These are phyloP conservation scores for Brassica hybrid DNA, from an alignment of 441 rosid species.

Conservation along the genomic window DNA sequence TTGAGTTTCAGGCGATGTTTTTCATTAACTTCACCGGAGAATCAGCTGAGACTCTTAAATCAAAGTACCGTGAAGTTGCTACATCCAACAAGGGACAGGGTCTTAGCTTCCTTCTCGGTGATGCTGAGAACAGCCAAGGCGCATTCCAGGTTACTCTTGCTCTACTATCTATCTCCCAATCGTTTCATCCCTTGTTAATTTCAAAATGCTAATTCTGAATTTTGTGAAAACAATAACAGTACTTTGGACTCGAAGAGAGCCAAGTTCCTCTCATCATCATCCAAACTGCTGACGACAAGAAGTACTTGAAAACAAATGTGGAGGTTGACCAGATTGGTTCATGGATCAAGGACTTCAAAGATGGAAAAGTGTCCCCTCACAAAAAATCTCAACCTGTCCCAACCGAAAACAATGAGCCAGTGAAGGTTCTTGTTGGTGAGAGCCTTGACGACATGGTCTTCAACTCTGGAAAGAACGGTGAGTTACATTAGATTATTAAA, in stretches of 20 bases:
- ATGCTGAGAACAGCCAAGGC: conserved; percentile 83
- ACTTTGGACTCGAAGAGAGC: conserved; percentile 84
- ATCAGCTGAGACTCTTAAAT: conserved; percentile 63
- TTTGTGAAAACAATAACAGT: conserved; percentile 53
- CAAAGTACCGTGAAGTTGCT: conserved; percentile 80
- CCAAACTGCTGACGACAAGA: conserved; percentile 77
- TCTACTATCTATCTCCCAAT: conserved; percentile 7
- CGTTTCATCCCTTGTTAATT: conserved; percentile 17
- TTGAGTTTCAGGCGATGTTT: conserved; percentile 76
- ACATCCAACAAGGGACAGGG: conserved; percentile 76
- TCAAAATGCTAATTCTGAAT: conserved; percentile 20
- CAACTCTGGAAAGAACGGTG: conserved; percentile 92
- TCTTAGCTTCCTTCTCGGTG: conserved; percentile 81
- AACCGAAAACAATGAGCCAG: conserved; percentile 85
- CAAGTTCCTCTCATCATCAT: conserved; percentile 87
- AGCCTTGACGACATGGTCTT: conserved; percentile 74
- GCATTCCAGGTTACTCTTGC: conserved; percentile 81
- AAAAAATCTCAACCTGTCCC: conserved; percentile 92
- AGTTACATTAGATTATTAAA: conserved; percentile 23
- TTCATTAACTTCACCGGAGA: conserved; percentile 71
- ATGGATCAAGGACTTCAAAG: conserved; percentile 92
- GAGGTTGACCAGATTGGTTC: conserved; percentile 74
- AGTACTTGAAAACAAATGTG: conserved; percentile 77
- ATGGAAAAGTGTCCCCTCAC: conserved; percentile 69
- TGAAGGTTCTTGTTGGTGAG: conserved; percentile 90